These are phyloP conservation scores for Funneliformis geosporum DNA, from an alignment of 192 early-diverging fungal genomes.

Conservation along the genomic window DNA sequence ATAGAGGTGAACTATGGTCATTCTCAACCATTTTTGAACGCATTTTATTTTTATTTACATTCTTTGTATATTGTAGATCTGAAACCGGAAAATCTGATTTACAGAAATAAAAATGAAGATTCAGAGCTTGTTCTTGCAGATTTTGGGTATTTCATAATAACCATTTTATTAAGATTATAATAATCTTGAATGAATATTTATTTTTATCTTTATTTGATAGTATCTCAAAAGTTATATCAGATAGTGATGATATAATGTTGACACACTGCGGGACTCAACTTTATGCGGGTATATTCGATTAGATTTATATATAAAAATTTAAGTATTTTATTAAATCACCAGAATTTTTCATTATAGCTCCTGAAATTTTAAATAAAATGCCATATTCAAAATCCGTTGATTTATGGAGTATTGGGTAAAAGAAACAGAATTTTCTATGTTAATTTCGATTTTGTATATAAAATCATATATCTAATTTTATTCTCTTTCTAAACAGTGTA, in stretches of 20 bases:
- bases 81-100: constrained; percentile 90
- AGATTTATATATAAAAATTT: neutral
- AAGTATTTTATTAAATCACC: neutral
- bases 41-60: neutral
- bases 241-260: constrained; percentile 65
- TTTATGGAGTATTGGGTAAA: constrained; percentile 85
- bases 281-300: constrained; percentile 52
- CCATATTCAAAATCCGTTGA: constrained; percentile 91
- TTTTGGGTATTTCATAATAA: constrained; percentile 62
- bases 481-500: constrained; percentile 50
- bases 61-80: constrained; percentile 46
- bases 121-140: constrained; percentile 84
- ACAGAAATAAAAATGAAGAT: constrained; percentile 58
- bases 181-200: neutral
- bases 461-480: neutral
- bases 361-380: constrained; percentile 81
- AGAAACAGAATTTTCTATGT: neutral
- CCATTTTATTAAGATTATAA: neutral
- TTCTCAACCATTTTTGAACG: neutral
- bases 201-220: constrained; percentile 35
- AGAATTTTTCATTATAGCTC: constrained; percentile 53
- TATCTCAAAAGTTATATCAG: constrained; percentile 66
- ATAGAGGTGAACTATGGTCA: constrained; percentile 57
- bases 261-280: constrained; percentile 89
- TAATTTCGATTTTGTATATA: neutral